Evolutionary conservation across 208 protist genomes (phyloP).

Genomic region (Herpetomonas muscarum): DNA sequence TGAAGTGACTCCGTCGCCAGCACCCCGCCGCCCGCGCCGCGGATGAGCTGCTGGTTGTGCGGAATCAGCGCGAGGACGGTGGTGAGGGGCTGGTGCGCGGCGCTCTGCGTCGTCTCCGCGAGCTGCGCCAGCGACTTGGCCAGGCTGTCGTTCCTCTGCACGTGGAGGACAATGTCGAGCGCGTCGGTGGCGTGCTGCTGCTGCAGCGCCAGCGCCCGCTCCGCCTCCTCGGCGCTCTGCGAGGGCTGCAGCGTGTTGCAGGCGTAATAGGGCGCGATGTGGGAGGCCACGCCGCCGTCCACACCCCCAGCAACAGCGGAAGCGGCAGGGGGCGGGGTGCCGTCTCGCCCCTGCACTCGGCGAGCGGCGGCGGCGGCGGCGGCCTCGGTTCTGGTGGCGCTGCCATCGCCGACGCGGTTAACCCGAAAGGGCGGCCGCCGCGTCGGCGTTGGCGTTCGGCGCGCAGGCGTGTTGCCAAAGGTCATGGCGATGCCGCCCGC

Average conservation of each 20-base stretch:
- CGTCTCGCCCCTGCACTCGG: too few species aligned
- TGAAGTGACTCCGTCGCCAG: not conserved
- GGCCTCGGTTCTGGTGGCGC: not conserved
- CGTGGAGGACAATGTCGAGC: slow-evolving; percentile 22
- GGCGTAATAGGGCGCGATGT: not conserved
- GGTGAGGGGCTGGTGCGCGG: slow-evolving; percentile 20
- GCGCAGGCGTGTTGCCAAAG: slow-evolving; percentile 1
- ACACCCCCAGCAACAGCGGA: not conserved
- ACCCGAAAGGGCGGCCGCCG: slow-evolving; percentile 1
- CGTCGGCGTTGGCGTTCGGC: not conserved
- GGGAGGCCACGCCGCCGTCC: not conserved
- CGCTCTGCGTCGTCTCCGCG: not conserved
- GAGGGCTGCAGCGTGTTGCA: not conserved
- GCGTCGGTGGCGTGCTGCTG: not conserved
- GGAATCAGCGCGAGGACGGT: slow-evolving; percentile 26
- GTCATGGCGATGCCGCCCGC: slow-evolving; percentile 16
- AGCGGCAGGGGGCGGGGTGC: not conserved
- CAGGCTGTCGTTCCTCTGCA: slow-evolving; percentile 20
- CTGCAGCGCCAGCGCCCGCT: not conserved
- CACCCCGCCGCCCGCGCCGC: slow-evolving; percentile 16
- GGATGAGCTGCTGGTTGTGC: slow-evolving; percentile 16
- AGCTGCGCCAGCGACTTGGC: slow-evolving; percentile 13
- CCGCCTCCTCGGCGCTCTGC: slow-evolving; percentile 2
- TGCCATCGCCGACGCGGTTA: slow-evolving; percentile 2
- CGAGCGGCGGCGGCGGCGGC: too few species aligned